phyloP scores from a whole-genome alignment of 176 grass and related monocot species.

The Lolium multiflorum region DNA sequence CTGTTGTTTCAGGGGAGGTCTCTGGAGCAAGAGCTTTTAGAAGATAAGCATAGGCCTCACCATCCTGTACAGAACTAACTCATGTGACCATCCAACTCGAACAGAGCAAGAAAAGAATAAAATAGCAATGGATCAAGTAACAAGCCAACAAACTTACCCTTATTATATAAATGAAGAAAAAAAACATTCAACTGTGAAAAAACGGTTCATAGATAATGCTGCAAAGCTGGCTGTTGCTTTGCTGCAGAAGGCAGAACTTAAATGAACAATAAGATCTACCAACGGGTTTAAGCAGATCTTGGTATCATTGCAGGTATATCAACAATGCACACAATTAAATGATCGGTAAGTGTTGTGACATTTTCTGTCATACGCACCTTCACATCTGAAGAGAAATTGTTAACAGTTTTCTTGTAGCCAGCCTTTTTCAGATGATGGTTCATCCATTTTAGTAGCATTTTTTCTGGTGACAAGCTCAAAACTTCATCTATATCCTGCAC shows the following conservation, averaged over 20 bases:
- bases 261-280: slow-evolving; percentile 20
- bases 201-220: slow-evolving; percentile 9
- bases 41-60: slow-evolving; percentile 98
- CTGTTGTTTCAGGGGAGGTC: slow-evolving; percentile 63
- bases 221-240: slow-evolving; percentile 10
- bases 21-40: slow-evolving; percentile 98
- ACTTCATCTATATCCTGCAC: slow-evolving; percentile 95
- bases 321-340: slow-evolving; percentile 22
- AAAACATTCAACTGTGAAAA: neutral
- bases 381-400: slow-evolving; percentile 98
- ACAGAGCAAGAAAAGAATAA: slow-evolving; percentile 37
- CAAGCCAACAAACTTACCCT: neutral
- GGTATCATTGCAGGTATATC: neutral
- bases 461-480: slow-evolving; percentile 86
- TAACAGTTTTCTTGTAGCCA: slow-evolving; percentile 98
- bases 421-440: slow-evolving; percentile 98
- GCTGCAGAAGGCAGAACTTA: slow-evolving; percentile 6
- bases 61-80: slow-evolving; percentile 66
- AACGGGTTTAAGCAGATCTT: neutral
- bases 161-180: neutral
- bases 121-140: slow-evolving; percentile 6
- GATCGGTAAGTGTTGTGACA: slow-evolving; percentile 10
- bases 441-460: slow-evolving; percentile 98
- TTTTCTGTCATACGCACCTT: slow-evolving; percentile 62
- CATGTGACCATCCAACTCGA: slow-evolving; percentile 39